These are phyloP conservation scores for Calocybe gangraenosa DNA, from an alignment of 768 basidiomycete species.

Conservation along the genomic window DNA sequence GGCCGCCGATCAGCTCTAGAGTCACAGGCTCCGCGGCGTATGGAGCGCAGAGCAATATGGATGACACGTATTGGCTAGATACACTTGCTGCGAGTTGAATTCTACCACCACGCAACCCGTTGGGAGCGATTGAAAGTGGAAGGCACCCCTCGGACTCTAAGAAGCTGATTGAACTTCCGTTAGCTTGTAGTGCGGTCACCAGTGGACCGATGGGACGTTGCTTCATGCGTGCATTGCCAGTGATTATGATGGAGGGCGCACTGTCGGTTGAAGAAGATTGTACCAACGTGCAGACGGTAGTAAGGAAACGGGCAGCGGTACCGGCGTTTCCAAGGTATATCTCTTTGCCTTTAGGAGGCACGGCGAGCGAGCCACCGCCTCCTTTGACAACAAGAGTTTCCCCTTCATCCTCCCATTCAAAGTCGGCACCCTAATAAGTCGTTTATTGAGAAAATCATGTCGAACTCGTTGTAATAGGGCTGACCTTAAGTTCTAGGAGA, in stretches of 20 bases:
- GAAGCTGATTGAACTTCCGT: conserved; percentile 76
- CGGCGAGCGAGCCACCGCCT: conserved; percentile 72
- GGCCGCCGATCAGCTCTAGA: conserved; percentile 87
- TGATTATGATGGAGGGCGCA: conserved; percentile 68
- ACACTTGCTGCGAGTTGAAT: conserved; percentile 92
- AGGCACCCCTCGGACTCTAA: conserved; percentile 81
- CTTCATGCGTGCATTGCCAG: conserved; percentile 98
- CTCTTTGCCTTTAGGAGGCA: conserved; percentile 79
- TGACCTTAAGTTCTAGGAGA: conserved; percentile 78
- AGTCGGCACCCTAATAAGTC: conserved; percentile 70
- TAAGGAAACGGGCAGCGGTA: conserved; percentile 95
- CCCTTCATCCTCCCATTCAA: conserved; percentile 94
- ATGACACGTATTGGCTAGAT: conserved; percentile 97
- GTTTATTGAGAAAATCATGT: conserved; percentile 1
- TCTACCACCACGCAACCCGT: conserved; percentile 75
- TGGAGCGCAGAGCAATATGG: conserved; percentile 93
- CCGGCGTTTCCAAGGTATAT: conserved; percentile 97
- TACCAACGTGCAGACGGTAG: conserved; percentile 92
- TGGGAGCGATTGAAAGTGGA: conserved; percentile 79
- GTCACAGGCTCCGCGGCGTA: conserved; percentile 83
- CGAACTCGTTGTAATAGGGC: conserved; percentile 13
- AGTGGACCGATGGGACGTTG: conserved; percentile 95
- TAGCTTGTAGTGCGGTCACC: conserved; percentile 81
- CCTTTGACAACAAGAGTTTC: conserved; percentile 93
- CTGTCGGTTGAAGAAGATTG: conserved; percentile 36